phyloP scores from a whole-genome alignment of 192 early-diverging fungal species.

The Gamsiella multidivaricata region DNA sequence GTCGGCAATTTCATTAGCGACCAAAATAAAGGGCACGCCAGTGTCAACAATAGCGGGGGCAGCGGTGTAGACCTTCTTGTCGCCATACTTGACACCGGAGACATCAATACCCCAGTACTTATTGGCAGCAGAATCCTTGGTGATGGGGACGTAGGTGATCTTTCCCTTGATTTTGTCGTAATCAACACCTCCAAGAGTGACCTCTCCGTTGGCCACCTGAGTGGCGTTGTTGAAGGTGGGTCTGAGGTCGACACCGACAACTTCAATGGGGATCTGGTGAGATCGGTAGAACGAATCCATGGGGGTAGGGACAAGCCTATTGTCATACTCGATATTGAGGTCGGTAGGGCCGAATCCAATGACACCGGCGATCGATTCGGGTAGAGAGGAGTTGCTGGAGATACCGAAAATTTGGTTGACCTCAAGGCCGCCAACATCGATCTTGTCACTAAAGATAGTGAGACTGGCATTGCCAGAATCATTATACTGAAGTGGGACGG shows the following conservation, averaged over 20 bases:
- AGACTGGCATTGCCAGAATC: constrained; percentile 18
- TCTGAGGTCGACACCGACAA: constrained; percentile 62
- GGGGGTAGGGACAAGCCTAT: constrained; percentile 15
- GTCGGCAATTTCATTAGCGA: constrained; percentile 3
- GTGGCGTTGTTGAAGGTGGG: constrained; percentile 39
- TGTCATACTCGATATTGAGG: not conserved
- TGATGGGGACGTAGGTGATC: constrained; percentile 59
- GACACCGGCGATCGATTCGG: constrained; percentile 48
- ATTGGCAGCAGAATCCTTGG: constrained; percentile 21
- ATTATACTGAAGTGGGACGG: constrained; percentile 13
- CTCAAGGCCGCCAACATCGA: constrained; percentile 1
- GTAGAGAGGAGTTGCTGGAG: not conserved
- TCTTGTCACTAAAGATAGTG: constrained; percentile 6
- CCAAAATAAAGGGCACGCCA: constrained; percentile 48
- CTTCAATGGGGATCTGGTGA: constrained; percentile 31
- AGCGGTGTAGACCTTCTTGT: constrained; percentile 2
- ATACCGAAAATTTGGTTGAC: not conserved
- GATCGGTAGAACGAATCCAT: constrained; percentile 27
- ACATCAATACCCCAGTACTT: constrained; percentile 46
- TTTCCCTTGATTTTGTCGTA: constrained; percentile 55
- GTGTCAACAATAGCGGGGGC: constrained; percentile 52
- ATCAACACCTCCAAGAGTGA: constrained; percentile 67
- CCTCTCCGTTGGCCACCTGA: constrained; percentile 56
- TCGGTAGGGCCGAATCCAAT: constrained; percentile 46
- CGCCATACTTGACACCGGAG: constrained; percentile 16